A percentile compares a stretch with the other conserved stretches of the same genome.
These are phyloP conservation scores for Wallacemonas sp. DNA, from an alignment of 208 protist genomes.

Conservation along the genomic window DNA sequence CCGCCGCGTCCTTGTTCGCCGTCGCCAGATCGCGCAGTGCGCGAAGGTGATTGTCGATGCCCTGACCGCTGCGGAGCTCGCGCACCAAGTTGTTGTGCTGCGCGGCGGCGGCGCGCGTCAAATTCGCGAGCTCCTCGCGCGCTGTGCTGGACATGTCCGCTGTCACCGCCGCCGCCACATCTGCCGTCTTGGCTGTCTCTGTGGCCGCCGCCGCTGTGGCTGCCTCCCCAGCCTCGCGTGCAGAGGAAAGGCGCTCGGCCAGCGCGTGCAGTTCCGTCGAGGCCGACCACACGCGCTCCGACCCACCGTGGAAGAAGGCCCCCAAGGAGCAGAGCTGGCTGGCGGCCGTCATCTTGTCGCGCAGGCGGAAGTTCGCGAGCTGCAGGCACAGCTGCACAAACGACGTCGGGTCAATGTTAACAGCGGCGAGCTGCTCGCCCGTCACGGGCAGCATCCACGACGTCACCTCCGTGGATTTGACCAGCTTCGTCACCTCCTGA, in stretches of 20 bases:
- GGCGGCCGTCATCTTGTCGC: slow-evolving; percentile 68
- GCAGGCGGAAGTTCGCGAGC: slow-evolving; percentile 75
- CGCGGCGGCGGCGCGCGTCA: slow-evolving; percentile 52
- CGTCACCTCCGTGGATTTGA: slow-evolving; percentile 63
- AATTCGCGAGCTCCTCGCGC: slow-evolving; percentile 39
- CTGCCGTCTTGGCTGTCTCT: slow-evolving; percentile 19
- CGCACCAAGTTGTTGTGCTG: slow-evolving; percentile 52
- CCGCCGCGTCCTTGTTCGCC: slow-evolving; percentile 61
- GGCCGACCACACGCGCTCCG: slow-evolving; percentile 76
- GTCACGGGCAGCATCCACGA: slow-evolving; percentile 62
- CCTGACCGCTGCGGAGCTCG: slow-evolving; percentile 69
- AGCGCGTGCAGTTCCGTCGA: slow-evolving; percentile 66
- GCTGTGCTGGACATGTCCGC: slow-evolving; percentile 18
- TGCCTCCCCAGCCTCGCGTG: slow-evolving; percentile 17
- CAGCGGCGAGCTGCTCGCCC: slow-evolving; percentile 34
- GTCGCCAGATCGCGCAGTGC: slow-evolving; percentile 79
- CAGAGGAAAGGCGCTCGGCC: slow-evolving; percentile 42
- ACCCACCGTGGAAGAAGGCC: slow-evolving; percentile 83
- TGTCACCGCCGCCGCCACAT: not conserved
- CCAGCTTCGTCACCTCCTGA: slow-evolving; percentile 61
- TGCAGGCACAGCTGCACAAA: slow-evolving; percentile 92
- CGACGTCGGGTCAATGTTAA: slow-evolving; percentile 61
- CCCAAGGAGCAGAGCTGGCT: slow-evolving; percentile 67
- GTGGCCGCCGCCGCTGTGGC: slow-evolving; percentile 16
- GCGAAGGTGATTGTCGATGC: slow-evolving; percentile 90